phyloP scores from a whole-genome alignment of 1,139 yeast species.

The Geotrichum candidum region DNA sequence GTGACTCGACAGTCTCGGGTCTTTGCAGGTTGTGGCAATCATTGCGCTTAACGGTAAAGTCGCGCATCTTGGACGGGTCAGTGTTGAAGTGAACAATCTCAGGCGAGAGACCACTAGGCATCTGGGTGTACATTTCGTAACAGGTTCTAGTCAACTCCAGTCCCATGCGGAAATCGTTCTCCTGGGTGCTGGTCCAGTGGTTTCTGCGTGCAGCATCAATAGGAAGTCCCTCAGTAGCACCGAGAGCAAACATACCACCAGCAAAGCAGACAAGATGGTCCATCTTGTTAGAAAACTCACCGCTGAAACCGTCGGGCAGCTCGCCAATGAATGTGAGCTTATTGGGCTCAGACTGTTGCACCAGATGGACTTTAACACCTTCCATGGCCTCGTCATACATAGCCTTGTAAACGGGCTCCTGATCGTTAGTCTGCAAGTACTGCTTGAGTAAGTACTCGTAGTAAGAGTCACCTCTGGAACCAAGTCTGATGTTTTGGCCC shows the following conservation, averaged over 20 bases:
- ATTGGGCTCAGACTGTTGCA: constrained; percentile 56
- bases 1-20: constrained; percentile 90
- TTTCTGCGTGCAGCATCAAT: constrained; percentile 45
- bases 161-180: constrained; percentile 61
- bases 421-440: constrained; percentile 66
- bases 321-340: constrained; percentile 73
- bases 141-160: constrained; percentile 76
- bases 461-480: constrained; percentile 90
- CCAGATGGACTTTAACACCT: constrained; percentile 64
- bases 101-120: constrained; percentile 75
- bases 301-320: constrained; percentile 60
- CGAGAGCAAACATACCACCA: constrained; percentile 84
- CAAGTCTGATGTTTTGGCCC: constrained; percentile 64
- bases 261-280: constrained; percentile 91
- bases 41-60: constrained; percentile 60
- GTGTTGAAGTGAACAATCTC: constrained; percentile 79
- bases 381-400: constrained; percentile 74
- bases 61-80: constrained; percentile 37
- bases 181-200: constrained; percentile 44
- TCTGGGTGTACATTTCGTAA: constrained; percentile 71
- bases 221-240: constrained; percentile 74
- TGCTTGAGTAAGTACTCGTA: constrained; percentile 87
- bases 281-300: constrained; percentile 66
- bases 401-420: constrained; percentile 55
- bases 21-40: constrained; percentile 85